Percentiles rank a stretch among this genome's conserved stretches.
Conservation (phyloP, 495 filamentous ascomycete species). For the Neurospora discreta region DNA sequence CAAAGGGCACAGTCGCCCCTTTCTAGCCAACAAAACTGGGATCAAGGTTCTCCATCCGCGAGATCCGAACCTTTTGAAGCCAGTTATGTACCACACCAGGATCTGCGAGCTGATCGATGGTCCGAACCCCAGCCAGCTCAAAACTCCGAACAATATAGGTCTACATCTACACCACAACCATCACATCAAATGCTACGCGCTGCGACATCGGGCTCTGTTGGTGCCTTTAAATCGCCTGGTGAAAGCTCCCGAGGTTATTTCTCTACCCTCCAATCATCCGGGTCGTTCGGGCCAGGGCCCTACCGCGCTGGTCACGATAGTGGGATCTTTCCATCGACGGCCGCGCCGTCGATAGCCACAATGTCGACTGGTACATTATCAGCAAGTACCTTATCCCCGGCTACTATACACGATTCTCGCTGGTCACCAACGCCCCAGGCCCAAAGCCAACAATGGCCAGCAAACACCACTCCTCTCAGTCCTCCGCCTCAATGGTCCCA, state of each 20-base stretch:
- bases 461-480: background rate
- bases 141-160: background rate
- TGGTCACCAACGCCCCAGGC: background rate
- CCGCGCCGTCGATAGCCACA: background rate
- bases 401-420: background rate
- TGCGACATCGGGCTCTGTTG: background rate
- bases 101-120: slow-evolving; percentile 4
- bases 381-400: background rate
- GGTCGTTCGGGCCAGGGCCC: background rate
- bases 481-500: background rate
- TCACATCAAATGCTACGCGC: background rate
- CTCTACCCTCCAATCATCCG: background rate
- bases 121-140: slow-evolving; percentile 1
- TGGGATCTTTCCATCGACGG: background rate
- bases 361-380: background rate
- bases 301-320: background rate
- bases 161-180: background rate
- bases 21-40: slow-evolving; percentile 1
- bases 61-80: slow-evolving; percentile 8
- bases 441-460: background rate
- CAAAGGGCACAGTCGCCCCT: slow-evolving; percentile 1
- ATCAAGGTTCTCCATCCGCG: slow-evolving; percentile 3
- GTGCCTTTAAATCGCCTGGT: background rate
- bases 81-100: background rate
- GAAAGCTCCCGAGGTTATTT: background rate